Evolutionary conservation across 2,329 filamentous ascomycete genomes (phyloP), one percentile per base, ranked within the genome.

Genomic region (Microdochium nivale): DNA sequence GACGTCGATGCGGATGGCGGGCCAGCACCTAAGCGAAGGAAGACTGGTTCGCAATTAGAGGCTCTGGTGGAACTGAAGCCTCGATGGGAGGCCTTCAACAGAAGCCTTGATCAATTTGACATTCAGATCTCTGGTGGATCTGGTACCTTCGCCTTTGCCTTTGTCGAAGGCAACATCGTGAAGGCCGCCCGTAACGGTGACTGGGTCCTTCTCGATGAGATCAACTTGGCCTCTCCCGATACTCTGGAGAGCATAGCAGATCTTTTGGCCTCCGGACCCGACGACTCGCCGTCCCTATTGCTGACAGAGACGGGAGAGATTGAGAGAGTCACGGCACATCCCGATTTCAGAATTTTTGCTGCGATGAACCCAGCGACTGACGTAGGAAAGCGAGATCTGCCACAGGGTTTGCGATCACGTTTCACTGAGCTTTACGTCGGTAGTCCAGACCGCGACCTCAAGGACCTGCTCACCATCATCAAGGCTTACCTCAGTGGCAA

Each of bases 331-430:
- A 79, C 85, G 54, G 94, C 91, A 1, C 92, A 99, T 67, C 86
- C 90, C 0, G 84, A 96, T 57, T 99, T 99, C 67, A 84, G 94
- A 37, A 88, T 99, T 14, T 99, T 99, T 64, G 95, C 89, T 49
- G 94, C 95, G 25, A 99, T 99, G 94, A 99, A 99, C 63, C 94
- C 94, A 27, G 94, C 94, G 4, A 99, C 94, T 2, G 94, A 99
- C 71, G 84, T 96, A 52, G 94, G 95, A 54, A 99, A 99, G 70
- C 86, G 92, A 52, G 94, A 99, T 67, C 74, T 99, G 16, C 90
- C 92, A 0, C 83, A 88, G 51, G 91, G 92, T 1, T 82, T 97
- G 44, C 80, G 92, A 51, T 95, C 91, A 9, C 82, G 91, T 48
- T 99, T 99, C 64, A 97, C 94, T 0, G 94, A 99, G 67, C 77